phyloP scores from a whole-genome alignment of 2,329 filamentous ascomycete species.

The Penicillium frequentans region DNA sequence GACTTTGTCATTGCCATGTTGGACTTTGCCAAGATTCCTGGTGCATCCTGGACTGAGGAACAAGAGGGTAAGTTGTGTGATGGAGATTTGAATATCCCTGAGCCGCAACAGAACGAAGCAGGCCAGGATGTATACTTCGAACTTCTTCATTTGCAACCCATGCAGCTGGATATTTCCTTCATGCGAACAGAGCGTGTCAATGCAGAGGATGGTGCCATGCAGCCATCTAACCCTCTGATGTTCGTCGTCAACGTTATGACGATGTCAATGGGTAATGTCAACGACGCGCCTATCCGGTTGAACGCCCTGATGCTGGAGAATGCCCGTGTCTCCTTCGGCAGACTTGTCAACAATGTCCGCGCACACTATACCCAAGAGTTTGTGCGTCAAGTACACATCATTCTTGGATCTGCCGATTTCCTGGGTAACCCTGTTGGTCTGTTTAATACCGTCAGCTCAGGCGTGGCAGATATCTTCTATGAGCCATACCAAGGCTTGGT shows the following conservation, averaged over 20 bases:
- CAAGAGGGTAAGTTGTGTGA: slow-evolving; percentile 86
- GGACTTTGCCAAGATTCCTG: slow-evolving; percentile 91
- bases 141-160: slow-evolving; percentile 92
- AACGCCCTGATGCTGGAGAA: slow-evolving; percentile 96
- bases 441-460: slow-evolving; percentile 97
- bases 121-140: slow-evolving; percentile 98
- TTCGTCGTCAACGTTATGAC: slow-evolving; percentile 98
- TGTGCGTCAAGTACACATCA: slow-evolving; percentile 93
- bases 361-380: slow-evolving; percentile 97
- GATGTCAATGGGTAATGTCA: slow-evolving; percentile 99
- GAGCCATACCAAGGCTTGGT: slow-evolving; percentile 98
- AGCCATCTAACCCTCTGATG: slow-evolving; percentile 91
- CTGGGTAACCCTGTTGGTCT: slow-evolving; percentile 94
- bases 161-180: slow-evolving; percentile 96
- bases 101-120: slow-evolving; percentile 78
- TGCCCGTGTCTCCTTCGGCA: slow-evolving; percentile 80
- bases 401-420: slow-evolving; percentile 95
- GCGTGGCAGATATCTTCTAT: slow-evolving; percentile 97
- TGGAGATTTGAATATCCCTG: slow-evolving; percentile 85
- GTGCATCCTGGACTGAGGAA: slow-evolving; percentile 81
- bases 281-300: slow-evolving; percentile 90
- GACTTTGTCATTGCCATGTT: slow-evolving; percentile 96
- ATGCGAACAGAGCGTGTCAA: slow-evolving; percentile 96
- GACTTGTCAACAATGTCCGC: slow-evolving; percentile 81
- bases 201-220: slow-evolving; percentile 81